Base-by-base conservation (phyloP, 495 filamentous ascomycete genomes). In the Lophiostoma macrostomum region DNA sequence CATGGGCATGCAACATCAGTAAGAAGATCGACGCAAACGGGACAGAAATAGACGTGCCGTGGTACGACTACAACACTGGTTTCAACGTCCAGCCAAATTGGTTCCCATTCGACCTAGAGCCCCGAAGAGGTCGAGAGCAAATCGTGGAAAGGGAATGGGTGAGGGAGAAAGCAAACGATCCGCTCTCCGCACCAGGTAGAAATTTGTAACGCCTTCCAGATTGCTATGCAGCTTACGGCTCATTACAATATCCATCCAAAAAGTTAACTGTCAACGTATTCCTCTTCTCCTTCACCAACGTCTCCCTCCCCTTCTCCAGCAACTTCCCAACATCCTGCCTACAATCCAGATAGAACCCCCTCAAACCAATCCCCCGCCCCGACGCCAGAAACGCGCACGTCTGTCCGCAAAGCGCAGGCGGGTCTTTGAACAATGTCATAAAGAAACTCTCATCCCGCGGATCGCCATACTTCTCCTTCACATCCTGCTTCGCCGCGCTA, bases 41-140 rank as follows among this genome's bases (percentile, higher is more conserved):
- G 3, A 51, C 31, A 14, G 72, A 74, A 35, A 50, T 77, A 0
- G 64, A 65, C 1, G 74, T 80, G 5, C 76, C 77, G 39, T 70
- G 64, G 69, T 72, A 77, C 51, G 71, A 78, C 35, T 80, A 73
- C 52, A 75, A 71, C 4, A 70, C 73, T 14, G 64, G 77, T 11
- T 67, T 80, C n/a, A 81, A 80, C 50, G 73, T 71, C n/a, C 76
- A 77, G 69, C 75, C 76, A 0, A 45, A 40, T 19, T 50, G 52
- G 29, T 80, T 82, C 34, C 53, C 68, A 16, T 78, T 79, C 46
- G 74, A 77, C 11, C 60, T 73, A 2, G 27, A 53, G 10, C 65
- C 73, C 11, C 61, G 77, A 2, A 60, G 58, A n/a, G n/a, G n/a
- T n/a, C n/a, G n/a, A n/a, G n/a, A n/a, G n/a, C n/a, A n/a, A n/a